Conservation (phyloP, 345 rosid genomes). For the Toxicodendron radicans region DNA sequence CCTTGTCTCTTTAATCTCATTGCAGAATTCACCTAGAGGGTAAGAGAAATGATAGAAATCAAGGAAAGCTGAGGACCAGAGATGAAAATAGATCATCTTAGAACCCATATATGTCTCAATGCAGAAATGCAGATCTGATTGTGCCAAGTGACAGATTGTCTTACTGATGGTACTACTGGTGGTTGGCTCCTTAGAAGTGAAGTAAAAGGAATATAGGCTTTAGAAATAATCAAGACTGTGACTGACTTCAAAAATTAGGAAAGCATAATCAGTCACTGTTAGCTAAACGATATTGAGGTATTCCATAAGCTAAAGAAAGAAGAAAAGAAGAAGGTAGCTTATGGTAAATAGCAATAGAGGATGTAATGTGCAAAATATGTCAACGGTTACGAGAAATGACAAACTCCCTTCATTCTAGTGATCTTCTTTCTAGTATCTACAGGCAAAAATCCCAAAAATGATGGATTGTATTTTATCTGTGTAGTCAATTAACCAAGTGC, state of each 20-base stretch:
- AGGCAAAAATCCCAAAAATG: too few species aligned
- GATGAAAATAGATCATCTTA: not conserved
- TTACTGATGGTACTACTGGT: not conserved
- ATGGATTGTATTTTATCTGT: not conserved
- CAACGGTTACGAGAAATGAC: not conserved
- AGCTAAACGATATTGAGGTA: not conserved
- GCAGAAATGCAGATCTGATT: not conserved
- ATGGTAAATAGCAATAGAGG: not conserved
- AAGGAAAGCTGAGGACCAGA: not conserved
- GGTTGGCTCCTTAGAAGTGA: conserved; percentile 19
- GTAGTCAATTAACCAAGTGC: too few species aligned
- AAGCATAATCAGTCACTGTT: not conserved
- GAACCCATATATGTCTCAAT: not conserved
- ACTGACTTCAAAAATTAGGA: not conserved
- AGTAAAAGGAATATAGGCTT: conserved; percentile 13
- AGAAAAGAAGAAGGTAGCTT: not conserved
- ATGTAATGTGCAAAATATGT: not conserved
- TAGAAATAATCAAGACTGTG: conserved; percentile 12
- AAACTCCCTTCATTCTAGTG: not conserved
- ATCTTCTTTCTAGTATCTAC: not conserved
- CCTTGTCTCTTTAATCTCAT: not conserved
- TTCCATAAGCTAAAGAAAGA: not conserved
- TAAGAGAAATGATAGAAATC: not conserved
- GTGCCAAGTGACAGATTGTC: not conserved
- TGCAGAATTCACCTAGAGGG: not conserved